Evolutionary conservation across 768 basidiomycete genomes (phyloP).

Genomic region (Chiua virens): DNA sequence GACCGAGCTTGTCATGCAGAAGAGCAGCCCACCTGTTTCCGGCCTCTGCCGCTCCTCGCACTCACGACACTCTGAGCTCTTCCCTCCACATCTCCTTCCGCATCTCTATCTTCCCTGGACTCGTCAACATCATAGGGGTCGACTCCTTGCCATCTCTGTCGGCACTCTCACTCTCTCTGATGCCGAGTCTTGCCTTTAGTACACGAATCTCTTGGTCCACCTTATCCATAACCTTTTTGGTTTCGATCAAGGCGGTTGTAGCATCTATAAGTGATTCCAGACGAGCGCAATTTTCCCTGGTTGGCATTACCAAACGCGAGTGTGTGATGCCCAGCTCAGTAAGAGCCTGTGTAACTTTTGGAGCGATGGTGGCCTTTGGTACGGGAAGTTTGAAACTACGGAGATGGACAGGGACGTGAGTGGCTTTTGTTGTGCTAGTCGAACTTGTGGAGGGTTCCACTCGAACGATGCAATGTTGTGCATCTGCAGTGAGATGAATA

Average conservation of each 20-base stretch:
- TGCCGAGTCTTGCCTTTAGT: conserved; percentile 58
- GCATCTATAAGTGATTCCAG: conserved; percentile 76
- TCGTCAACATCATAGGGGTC: conserved; percentile 53
- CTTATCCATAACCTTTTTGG: conserved; percentile 84
- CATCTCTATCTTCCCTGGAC: conserved; percentile 29
- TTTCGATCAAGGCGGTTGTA: conserved; percentile 75
- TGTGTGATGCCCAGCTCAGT: conserved; percentile 73
- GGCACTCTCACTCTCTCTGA: conserved; percentile 46
- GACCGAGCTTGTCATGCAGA: background rate
- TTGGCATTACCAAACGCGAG: conserved; percentile 90
- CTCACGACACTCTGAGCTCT: conserved; percentile 69
- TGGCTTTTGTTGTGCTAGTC: conserved; percentile 56
- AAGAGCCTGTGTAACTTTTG: conserved; percentile 76
- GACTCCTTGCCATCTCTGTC: conserved; percentile 39
- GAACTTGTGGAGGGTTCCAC: conserved; percentile 52
- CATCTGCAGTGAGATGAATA: conserved; percentile 46
- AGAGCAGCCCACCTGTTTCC: conserved; percentile 50
- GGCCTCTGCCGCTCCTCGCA: conserved; percentile 50
- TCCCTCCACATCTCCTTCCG: conserved; percentile 47
- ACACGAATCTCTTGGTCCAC: conserved; percentile 83
- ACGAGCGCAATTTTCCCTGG: conserved; percentile 71
- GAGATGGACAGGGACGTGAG: conserved; percentile 77
- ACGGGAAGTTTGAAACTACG: conserved; percentile 84
- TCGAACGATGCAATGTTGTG: conserved; percentile 70
- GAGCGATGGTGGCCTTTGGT: conserved; percentile 71